phyloP scores from a whole-genome alignment of 257 asterid genomes.

The Nicotiana paniculata region DNA sequence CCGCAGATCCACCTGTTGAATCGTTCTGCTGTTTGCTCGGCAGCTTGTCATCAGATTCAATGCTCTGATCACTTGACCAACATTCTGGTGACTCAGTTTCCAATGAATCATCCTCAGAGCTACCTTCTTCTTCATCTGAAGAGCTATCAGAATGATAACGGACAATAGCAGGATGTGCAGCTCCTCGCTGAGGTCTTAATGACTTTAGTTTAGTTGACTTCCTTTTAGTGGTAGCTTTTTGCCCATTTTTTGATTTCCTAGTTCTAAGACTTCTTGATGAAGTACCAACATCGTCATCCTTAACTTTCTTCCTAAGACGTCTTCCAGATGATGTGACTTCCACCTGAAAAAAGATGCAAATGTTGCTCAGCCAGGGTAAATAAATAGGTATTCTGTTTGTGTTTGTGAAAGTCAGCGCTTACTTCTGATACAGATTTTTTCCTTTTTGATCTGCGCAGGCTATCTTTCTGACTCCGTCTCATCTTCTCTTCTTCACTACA shows the following conservation, averaged over 20 bases:
- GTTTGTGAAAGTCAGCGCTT: conserved; percentile 28
- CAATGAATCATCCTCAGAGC: conserved; percentile 45
- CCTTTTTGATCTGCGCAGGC: conserved; percentile 64
- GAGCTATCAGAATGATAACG: conserved; percentile 49
- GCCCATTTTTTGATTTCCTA: conserved; percentile 40
- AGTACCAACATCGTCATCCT: conserved; percentile 48
- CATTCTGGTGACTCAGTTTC: conserved; percentile 53
- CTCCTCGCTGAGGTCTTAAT: conserved; percentile 68
- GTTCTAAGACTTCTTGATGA: conserved; percentile 53
- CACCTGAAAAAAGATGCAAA: conserved; percentile 44
- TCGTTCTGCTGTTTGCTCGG: conserved; percentile 23
- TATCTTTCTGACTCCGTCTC: conserved; percentile 40
- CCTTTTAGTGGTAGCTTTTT: conserved; percentile 36
- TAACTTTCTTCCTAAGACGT: conserved; percentile 49
- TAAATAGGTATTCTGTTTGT: conserved; percentile 6
- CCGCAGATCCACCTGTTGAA: conserved; percentile 24
- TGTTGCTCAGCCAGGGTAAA: conserved; percentile 26
- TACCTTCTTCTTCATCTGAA: conserved; percentile 58
- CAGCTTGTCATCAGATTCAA: conserved; percentile 26
- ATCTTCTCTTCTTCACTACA: conserved; percentile 44
- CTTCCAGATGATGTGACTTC: conserved; percentile 52
- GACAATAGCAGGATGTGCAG: conserved; percentile 59
- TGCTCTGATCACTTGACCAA: conserved; percentile 31
- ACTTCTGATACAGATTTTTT: conserved; percentile 64
- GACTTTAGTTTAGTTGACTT: conserved; percentile 48